These are phyloP conservation scores for Plantago rigida DNA, from an alignment of 305 asterid genomes.

Conservation along the genomic window DNA sequence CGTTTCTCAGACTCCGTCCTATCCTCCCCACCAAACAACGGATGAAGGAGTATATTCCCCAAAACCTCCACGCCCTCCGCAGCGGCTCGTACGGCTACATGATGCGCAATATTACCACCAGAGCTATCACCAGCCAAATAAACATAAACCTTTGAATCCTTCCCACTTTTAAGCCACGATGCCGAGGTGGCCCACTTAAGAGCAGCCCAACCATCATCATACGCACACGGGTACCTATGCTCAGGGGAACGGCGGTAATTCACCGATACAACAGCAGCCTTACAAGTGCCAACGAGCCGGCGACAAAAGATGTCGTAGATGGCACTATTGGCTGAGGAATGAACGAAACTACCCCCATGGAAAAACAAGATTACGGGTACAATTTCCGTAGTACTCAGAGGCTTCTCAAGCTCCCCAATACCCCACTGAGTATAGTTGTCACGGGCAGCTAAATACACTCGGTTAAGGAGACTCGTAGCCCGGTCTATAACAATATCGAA, in stretches of 20 bases:
- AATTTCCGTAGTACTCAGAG: slow-evolving; percentile 41
- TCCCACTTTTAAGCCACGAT: slow-evolving; percentile 54
- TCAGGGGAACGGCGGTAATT: slow-evolving; percentile 58
- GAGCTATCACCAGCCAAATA: slow-evolving; percentile 59
- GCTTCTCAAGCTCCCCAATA: slow-evolving; percentile 41
- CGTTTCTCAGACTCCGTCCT: slow-evolving; percentile 51
- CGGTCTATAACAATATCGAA: slow-evolving; percentile 47
- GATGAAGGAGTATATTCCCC: slow-evolving; percentile 55
- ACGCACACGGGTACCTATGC: slow-evolving; percentile 55
- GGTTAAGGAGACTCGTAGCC: slow-evolving; percentile 38
- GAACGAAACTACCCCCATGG: slow-evolving; percentile 68
- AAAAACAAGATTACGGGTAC: slow-evolving; percentile 48
- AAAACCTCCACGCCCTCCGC: slow-evolving; percentile 41
- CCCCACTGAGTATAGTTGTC: slow-evolving; percentile 39
- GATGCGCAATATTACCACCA: slow-evolving; percentile 63
- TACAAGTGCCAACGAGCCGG: slow-evolving; percentile 42
- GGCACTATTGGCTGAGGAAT: slow-evolving; percentile 58
- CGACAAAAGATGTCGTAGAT: slow-evolving; percentile 57
- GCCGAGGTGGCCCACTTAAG: slow-evolving; percentile 47
- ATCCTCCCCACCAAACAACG: slow-evolving; percentile 51
- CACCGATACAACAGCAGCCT: slow-evolving; percentile 55
- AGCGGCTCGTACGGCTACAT: slow-evolving; percentile 47
- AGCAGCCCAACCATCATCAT: slow-evolving; percentile 58
- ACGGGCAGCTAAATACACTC: slow-evolving; percentile 31
- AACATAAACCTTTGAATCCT: slow-evolving; percentile 36